Base-by-base conservation (phyloP, 208 protist genomes). In the Acanthamoeba quina region DNA sequence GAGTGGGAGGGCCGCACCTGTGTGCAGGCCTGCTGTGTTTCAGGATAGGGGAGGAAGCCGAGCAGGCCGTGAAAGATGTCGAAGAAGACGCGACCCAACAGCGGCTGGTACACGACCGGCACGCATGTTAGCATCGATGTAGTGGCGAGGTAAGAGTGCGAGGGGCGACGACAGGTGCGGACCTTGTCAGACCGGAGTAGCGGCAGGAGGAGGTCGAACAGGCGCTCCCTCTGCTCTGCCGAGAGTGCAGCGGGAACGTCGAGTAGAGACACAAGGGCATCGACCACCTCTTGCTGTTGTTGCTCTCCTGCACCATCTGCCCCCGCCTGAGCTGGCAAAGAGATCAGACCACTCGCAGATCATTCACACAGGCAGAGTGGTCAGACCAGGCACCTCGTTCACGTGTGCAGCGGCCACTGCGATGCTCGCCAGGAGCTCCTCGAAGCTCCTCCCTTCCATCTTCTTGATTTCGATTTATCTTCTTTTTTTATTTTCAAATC, bases 11-110 rank as follows among this genome's bases (percentile, higher is more conserved):
- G 37, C 37, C 47, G 3, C 3, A 85, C 76, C 76, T 62, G 41
- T 1, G 47, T 37, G 49, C 49, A 54, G 3, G 76, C 26, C 76
- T 62, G 49, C 4, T 54, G 47, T 5, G 76, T 85, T 62, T 85
- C 76, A 9, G 76, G 76, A 19, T 17, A 85, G 21, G 49, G 13
- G 15, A 85, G 49, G 76, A 62, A 85, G 47, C 31, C 41, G 11
- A 85, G 49, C n/a, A 85, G 31, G 41, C 49, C 24, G 31, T 85
- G 76, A 37, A 85, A 85, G 49, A 85, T 85, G 49, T 85, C 76
- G 49, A 85, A 85, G 76, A 85, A 85, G 76, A 85, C 17, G 0
- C 49, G 19, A 19, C 49, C 76, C 49, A 85, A 47, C 47, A 85
- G 47, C 49, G 19, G 19, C 76, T 85, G 76, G 29, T 41, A 78